Evolutionary conservation across 305 asterid genomes (phyloP), one percentile per base, ranked within the genome.

Genomic region (Ajuga reptans): DNA sequence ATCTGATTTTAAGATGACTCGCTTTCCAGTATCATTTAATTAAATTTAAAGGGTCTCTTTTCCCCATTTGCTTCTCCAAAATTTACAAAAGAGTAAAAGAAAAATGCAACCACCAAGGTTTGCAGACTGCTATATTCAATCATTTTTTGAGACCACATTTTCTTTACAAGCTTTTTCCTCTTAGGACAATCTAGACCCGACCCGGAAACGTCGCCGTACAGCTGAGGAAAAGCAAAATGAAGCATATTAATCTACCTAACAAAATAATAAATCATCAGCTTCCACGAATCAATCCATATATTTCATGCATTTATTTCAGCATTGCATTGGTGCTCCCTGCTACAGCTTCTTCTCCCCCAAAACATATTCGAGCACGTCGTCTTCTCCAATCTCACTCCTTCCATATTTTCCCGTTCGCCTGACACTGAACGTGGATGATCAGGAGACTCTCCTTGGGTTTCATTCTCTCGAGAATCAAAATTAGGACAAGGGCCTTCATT

Each of bases 301-400:
- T 60, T 29, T 75, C 83, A 84, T 64, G 92, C 85, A 58, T 87
- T 89, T 65, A 87, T 87, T 68, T 89, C 95, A 0, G 92, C 91
- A 76, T 89, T 87, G 74, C 96, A 89, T 72, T 79, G 95, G 71
- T 85, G 76, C 81, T 89, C 96, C 76, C 92, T 80, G 82, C 90
- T 87, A 79, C 95, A 89, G 84, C 95, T 87, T 72, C 96, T 82
- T 81, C 92, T 76, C 36, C 95, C 86, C 96, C 95, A 87, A 71
- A 89, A 87, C 90, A 87, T 86, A 77, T 81, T 82, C 17, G 95
- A 83, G 68, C 95, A 87, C 6, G 85, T 87, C 3, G 86, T 84
- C 61, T 82, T 89, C 73, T 76, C 88, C 75, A 86, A 71, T 67
- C 95, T 79, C 77, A 79, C 56, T 14, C 86, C 89, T 37, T 82